These are phyloP conservation scores for Magnusiomyces tetraspermus DNA, from an alignment of 1,139 yeast species.

Conservation along the genomic window DNA sequence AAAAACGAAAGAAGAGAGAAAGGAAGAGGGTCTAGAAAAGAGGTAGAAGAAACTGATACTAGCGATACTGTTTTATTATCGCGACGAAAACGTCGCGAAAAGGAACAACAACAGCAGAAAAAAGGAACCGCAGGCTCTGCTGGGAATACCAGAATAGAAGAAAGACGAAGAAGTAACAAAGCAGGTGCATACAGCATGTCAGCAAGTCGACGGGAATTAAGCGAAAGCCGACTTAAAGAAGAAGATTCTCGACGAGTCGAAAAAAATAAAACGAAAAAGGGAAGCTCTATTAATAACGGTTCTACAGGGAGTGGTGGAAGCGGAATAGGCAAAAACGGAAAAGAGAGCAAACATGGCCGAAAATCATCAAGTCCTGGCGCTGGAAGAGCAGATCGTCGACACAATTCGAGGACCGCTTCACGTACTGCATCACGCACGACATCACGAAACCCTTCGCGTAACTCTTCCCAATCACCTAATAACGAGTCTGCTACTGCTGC, in stretches of 20 bases:
- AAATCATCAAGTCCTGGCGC: neutral
- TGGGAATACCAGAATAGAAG: neutral
- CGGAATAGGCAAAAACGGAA: neutral
- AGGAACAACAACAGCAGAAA: too few species aligned
- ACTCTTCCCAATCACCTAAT: conserved; percentile 2
- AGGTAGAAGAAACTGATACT: conserved; percentile 12
- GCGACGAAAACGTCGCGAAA: neutral
- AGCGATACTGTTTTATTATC: neutral
- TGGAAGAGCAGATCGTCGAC: neutral
- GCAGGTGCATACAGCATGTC: neutral
- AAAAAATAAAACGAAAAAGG: too few species aligned
- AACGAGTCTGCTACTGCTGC: too few species aligned
- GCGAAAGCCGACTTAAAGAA: neutral
- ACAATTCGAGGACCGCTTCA: neutral
- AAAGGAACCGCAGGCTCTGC: too few species aligned
- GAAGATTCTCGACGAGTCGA: neutral
- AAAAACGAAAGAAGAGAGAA: neutral
- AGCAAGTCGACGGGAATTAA: neutral
- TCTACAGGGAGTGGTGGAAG: neutral
- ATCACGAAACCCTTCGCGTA: neutral
- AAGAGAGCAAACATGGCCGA: neutral
- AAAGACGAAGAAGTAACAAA: neutral
- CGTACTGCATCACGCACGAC: neutral
- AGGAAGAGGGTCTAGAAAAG: neutral
- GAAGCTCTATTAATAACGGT: neutral